Base-by-base conservation (phyloP, 106 monocot genomes). In the Gastrodia elata region DNA sequence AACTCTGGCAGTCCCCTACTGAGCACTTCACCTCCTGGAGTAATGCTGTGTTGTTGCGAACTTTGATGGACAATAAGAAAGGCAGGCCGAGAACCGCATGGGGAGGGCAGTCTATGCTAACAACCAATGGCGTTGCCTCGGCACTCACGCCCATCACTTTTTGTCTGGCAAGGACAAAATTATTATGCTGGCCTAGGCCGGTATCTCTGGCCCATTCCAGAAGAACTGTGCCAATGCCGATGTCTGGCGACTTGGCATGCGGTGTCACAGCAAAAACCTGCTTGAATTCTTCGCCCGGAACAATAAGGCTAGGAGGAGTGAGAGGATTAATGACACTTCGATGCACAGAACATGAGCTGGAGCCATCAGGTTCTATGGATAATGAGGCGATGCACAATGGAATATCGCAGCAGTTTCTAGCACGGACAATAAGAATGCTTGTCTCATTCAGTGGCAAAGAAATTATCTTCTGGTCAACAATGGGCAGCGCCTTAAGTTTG, bases 21-120 rank as follows among this genome's bases (percentile, higher is more conserved):
- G 83, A 82, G 71, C 89, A 91, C 73, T 91, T 99, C 36, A 99
- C 85, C 49, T 99, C 98, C 82, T 99, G 98, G 65, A 99, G 88
- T 40, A 93, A 76, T 78, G 74, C 81, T 18, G 93, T 93, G 3
- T 78, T 70, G 38, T 99, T 99, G 59, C 74, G 75, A 13, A 99
- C 75, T 65, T 74, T 93, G 35, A 89, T 77, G 64, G 84, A 58
- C 20, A 93, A 73, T 30, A 77, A 82, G 75, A 98, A 93, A 14
- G 98, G 93, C 14, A 80, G 71, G 32, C 93, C 98, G 71, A 93
- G 81, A 56, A 87, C 68, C 49, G 91, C 91, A 83, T 91, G 81
- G 4, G 93, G 85, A 74, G 98, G 93, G 75, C 82, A 87, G 59
- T 93, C 91, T 18, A 91, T 71, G 39, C 71, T 75, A 42, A 85